Evolutionary conservation across 2,329 filamentous ascomycete genomes (phyloP).

Genomic region (Colletotrichum abscissum): DNA sequence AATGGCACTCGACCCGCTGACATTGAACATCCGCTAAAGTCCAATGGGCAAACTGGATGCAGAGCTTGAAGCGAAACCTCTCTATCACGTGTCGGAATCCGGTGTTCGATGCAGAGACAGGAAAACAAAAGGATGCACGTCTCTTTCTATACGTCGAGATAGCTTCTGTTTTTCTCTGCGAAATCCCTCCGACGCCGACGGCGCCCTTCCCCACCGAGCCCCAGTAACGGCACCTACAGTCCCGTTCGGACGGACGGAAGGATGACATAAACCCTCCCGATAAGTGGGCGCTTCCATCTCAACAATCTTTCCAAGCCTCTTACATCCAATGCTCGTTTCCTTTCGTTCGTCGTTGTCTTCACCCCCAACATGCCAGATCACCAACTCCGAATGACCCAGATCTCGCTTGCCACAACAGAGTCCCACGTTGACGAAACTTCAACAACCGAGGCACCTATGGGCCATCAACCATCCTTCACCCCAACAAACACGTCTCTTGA

Average conservation of each 20-base stretch:
- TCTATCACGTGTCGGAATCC: no score
- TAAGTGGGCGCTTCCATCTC: background rate
- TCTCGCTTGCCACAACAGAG: background rate
- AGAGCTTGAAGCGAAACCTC: background rate
- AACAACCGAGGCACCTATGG: background rate
- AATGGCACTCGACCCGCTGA: background rate
- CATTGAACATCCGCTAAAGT: background rate
- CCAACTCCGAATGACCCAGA: background rate
- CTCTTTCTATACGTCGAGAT: background rate
- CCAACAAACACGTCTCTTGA: background rate
- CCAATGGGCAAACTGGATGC: background rate
- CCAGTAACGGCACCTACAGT: background rate
- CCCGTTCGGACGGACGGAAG: background rate
- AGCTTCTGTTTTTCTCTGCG: background rate
- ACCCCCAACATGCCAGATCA: conserved; percentile 30
- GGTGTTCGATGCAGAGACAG: no score
- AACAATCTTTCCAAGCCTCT: background rate
- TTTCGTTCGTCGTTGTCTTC: background rate
- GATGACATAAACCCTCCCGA: background rate
- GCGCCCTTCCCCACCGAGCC: background rate
- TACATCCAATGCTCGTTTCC: background rate
- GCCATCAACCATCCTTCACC: background rate
- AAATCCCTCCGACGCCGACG: background rate
- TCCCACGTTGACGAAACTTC: background rate
- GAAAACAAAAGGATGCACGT: background rate